Evolutionary conservation across 495 filamentous ascomycete genomes (phyloP).

Genomic region (Podospora didyma): DNA sequence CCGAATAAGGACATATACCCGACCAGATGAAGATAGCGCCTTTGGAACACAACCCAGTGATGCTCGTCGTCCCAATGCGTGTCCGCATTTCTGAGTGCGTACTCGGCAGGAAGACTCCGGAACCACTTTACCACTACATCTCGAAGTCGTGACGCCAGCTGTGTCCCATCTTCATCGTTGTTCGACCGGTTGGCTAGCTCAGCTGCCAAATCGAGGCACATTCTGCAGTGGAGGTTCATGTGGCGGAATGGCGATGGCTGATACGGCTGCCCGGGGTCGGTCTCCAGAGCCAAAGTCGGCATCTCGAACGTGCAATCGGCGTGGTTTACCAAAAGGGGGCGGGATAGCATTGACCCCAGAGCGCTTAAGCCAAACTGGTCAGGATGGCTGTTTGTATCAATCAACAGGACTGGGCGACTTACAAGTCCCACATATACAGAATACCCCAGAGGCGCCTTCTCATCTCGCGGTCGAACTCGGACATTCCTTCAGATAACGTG

Average conservation of each 20-base stretch:
- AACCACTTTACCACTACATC: constrained; percentile 37
- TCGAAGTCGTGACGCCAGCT: constrained; percentile 22
- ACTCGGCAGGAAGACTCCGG: constrained; percentile 37
- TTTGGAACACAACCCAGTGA: constrained; percentile 43
- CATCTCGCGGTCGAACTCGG: constrained; percentile 44
- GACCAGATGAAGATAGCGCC: constrained; percentile 44
- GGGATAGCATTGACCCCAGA: constrained; percentile 34
- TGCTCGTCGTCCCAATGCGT: constrained; percentile 42
- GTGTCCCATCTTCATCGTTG: not conserved
- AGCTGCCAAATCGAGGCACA: constrained; percentile 26
- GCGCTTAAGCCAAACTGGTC: constrained; percentile 21
- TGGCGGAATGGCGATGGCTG: constrained; percentile 39
- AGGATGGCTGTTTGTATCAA: not conserved
- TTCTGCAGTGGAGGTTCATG: constrained; percentile 35
- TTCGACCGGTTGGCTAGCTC: constrained; percentile 10
- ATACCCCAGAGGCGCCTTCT: constrained; percentile 40
- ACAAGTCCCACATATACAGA: constrained; percentile 40
- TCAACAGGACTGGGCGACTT: constrained; percentile 8
- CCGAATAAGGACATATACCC: constrained; percentile 44
- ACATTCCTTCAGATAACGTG: constrained; percentile 28
- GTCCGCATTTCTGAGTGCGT: constrained; percentile 35
- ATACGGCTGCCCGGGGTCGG: constrained; percentile 28
- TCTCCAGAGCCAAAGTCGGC: constrained; percentile 37
- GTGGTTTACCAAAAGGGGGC: constrained; percentile 36
- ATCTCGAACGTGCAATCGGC: constrained; percentile 30